Percentiles rank a stretch among this genome's conserved stretches.
These are phyloP conservation scores for Panellus pusillus DNA, from an alignment of 768 basidiomycete species.

Conservation along the genomic window DNA sequence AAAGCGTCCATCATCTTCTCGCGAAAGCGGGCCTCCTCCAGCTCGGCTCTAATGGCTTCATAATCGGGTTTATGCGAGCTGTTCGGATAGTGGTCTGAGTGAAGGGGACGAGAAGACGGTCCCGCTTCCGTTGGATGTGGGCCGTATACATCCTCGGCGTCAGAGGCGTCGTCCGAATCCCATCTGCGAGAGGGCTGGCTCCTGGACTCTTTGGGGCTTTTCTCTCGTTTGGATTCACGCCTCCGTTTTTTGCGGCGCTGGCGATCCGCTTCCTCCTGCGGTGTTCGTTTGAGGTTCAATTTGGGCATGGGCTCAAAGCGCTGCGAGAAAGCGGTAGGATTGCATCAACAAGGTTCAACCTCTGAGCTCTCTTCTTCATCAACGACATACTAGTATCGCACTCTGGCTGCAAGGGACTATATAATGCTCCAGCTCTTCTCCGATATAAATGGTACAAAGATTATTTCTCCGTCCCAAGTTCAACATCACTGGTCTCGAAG, in stretches of 20 bases:
- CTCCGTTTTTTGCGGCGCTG: constrained; percentile 38
- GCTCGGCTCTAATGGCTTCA: constrained; percentile 49
- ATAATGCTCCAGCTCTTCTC: no score
- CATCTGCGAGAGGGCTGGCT: constrained; percentile 41
- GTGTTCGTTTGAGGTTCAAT: constrained; percentile 63
- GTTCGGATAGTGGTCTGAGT: constrained; percentile 14
- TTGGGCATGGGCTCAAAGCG: constrained; percentile 40
- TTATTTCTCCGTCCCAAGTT: no score
- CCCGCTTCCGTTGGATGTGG: constrained; percentile 21
- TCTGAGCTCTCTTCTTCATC: no score
- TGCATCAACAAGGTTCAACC: no score
- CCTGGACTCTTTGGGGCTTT: constrained; percentile 2
- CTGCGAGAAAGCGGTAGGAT: no score
- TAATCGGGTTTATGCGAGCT: constrained; percentile 39
- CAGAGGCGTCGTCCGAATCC: constrained; percentile 52
- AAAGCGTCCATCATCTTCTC: constrained; percentile 74
- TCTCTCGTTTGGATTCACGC: constrained; percentile 29
- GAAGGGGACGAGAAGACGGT: constrained; percentile 17
- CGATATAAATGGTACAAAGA: no score
- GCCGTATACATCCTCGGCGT: constrained; percentile 28
- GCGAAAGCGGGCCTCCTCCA: constrained; percentile 66
- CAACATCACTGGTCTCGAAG: neutral
- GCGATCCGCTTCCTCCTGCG: constrained; percentile 54
- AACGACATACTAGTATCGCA: no score
- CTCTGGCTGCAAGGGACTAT: no score